Base-by-base conservation (phyloP, 1,139 yeast species). In the Sugiyamaella paludigena region DNA sequence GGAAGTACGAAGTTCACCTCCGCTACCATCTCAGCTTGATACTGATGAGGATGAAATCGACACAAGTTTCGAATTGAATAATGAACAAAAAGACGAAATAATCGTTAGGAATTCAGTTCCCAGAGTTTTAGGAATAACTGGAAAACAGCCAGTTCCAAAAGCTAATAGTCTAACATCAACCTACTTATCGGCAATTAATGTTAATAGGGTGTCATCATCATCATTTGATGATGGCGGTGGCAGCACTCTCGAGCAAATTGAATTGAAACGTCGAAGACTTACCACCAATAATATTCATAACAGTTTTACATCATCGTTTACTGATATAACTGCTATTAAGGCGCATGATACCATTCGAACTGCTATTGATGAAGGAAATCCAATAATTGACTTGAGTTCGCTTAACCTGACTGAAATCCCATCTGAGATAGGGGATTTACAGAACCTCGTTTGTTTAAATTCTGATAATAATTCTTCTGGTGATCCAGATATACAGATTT, bases 341-440 rank as follows among this genome's bases (percentile, higher is more conserved):
- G 65, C 65, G 7, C 42, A 48, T 10, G 45, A 43, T 7, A 43
- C 49, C 30, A 65, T 66, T 13, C 59, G 56, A 28, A 37, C 33
- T 9, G 67, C 68, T 6, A 54, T 73, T 16, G 75, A 71, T 47
- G 67, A 69, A 8, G 72, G 72, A 3, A 48, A 50, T 13, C 57
- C 71, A 0, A 65, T 61, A 26, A 65, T 81, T 3, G 67, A 71
- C 45, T 59, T 81, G 33, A 81, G 78, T 44, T 63, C 68, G 13
- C 58, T 76, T 57, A 71, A 69, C 0, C 62, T 81, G 39, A 64
- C 62, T 6, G 67, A 69, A 4, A 64, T 83, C 2, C 87, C 88
- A 0, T 75, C 72, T 40, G 83, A 79, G 48, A 70, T 81, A 45
- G 73, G 69, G 28, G 87, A 82, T 58, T 66, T 81, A 55, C 70